These are phyloP conservation scores for Silene uniflora DNA, from an alignment of 148 eudicot species.

Conservation along the genomic window DNA sequence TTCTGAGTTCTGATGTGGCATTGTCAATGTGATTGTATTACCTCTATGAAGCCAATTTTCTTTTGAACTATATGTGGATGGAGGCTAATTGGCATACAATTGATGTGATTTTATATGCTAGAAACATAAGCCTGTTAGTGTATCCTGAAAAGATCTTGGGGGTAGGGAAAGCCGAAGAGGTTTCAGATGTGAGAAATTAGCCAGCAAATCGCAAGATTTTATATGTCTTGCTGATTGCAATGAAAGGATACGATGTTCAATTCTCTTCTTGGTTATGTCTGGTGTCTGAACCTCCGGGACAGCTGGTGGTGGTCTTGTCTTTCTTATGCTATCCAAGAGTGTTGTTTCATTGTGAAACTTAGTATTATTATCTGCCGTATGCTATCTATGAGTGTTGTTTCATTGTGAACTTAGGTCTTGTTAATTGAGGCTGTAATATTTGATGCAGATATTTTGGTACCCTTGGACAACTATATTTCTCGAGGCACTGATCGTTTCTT, in stretches of 20 bases:
- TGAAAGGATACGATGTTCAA: neutral
- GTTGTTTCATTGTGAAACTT: neutral
- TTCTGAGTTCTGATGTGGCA: no score
- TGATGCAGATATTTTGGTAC: conserved; percentile 82
- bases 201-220: no score
- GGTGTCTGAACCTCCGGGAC: neutral
- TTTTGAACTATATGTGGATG: neutral
- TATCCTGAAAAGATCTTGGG: neutral
- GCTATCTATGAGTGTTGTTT: neutral
- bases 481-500: conserved; percentile 83
- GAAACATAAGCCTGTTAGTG: neutral
- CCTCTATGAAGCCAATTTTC: neutral
- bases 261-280: neutral
- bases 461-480: conserved; percentile 91
- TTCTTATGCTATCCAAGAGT: neutral
- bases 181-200: neutral
- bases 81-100: neutral
- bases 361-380: neutral
- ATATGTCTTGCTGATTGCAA: neutral
- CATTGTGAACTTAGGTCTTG: neutral
- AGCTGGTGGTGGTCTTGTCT: no score
- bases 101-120: neutral
- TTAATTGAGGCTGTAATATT: conserved; percentile 1
- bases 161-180: neutral
- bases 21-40: neutral